phyloP scores from a whole-genome alignment of 1,284 basidiomycete species.

The Ustilago cynodontis region DNA sequence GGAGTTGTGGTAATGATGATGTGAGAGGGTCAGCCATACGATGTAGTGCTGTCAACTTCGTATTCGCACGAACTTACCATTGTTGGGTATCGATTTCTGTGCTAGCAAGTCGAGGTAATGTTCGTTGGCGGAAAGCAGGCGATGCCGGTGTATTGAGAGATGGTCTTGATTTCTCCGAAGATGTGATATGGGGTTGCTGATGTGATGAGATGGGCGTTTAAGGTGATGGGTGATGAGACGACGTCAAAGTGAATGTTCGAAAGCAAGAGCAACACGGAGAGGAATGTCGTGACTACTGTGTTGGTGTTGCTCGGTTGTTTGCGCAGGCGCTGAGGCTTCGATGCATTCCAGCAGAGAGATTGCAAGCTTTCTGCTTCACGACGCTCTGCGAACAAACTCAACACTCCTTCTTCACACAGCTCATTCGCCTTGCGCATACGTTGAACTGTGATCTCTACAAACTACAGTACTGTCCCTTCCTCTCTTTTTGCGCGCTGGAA shows the following conservation, averaged over 20 bases:
- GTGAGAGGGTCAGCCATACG: not conserved
- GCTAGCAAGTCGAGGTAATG: not conserved
- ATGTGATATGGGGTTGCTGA: too few species aligned
- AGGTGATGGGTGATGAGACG: not conserved
- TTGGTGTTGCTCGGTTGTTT: not conserved
- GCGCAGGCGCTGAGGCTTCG: too few species aligned
- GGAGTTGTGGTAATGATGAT: not conserved
- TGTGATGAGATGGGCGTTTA: too few species aligned
- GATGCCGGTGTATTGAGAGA: too few species aligned
- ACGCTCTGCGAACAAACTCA: not conserved
- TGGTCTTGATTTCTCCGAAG: too few species aligned
- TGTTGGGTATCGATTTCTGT: not conserved
- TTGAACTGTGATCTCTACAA: not conserved
- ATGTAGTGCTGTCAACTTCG: not conserved
- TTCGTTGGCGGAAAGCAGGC: not conserved
- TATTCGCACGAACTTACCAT: not conserved
- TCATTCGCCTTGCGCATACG: not conserved
- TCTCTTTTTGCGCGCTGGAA: conserved; percentile 5
- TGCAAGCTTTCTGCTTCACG: too few species aligned
- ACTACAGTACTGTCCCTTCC: too few species aligned
- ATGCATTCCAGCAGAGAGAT: too few species aligned
- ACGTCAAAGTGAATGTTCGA: too few species aligned
- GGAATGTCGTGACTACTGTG: not conserved
- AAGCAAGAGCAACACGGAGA: too few species aligned
- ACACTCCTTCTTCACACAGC: not conserved